Percentiles rank a stretch among this genome's conserved stretches.
Conservation (phyloP, 306 rosid genomes). For the Abrus precatorius region DNA sequence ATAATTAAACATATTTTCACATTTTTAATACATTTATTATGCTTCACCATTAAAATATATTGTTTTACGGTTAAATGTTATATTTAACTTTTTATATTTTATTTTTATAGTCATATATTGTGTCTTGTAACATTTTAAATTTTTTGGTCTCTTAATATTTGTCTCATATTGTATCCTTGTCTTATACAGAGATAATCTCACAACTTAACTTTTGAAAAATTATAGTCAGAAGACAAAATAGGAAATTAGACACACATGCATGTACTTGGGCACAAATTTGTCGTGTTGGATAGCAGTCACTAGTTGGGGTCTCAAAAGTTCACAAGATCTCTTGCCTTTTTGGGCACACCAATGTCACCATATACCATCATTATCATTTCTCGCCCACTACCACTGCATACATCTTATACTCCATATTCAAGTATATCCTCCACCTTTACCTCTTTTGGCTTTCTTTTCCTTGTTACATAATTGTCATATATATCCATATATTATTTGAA, state of each 20-base stretch:
- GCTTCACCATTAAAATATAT: no score
- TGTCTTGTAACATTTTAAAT: no score
- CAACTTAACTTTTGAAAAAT: no score
- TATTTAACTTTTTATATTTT: no score
- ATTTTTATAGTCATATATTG: no score
- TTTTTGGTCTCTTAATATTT: no score
- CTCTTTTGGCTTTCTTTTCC: not conserved
- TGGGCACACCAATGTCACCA: not conserved
- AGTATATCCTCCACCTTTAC: constrained; percentile 33
- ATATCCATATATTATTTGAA: constrained; percentile 15
- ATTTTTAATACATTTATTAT: no score
- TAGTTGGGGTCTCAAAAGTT: constrained; percentile 9
- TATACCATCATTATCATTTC: not conserved
- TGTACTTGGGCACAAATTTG: not conserved
- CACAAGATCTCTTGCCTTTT: constrained; percentile 17
- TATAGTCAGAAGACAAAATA: not conserved
- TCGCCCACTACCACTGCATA: not conserved
- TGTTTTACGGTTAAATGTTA: no score
- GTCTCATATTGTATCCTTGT: no score
- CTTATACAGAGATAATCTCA: no score
- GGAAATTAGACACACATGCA: constrained; percentile 29
- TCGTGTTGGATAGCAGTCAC: not conserved
- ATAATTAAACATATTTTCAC: no score
- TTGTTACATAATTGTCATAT: not conserved
- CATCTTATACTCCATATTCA: constrained; percentile 39